Evolutionary conservation across 257 asterid species (phyloP).

Genomic region (Przewalskia tangutica): DNA sequence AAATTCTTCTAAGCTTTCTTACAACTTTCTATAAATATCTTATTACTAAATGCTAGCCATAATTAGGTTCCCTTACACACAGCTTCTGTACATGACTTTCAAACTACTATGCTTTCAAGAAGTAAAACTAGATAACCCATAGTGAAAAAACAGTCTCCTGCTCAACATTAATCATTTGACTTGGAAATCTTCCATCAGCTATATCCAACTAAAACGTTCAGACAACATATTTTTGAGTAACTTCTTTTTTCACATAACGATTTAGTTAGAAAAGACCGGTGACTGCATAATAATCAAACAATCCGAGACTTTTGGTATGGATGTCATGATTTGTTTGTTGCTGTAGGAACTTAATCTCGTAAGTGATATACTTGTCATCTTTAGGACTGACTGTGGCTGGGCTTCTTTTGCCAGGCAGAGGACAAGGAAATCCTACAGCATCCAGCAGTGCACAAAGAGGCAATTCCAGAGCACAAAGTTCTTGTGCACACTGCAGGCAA

Average conservation of each 20-base stretch:
- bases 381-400: conserved; percentile 5
- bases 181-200: background rate
- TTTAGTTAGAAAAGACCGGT: background rate
- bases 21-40: background rate
- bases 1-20: background rate
- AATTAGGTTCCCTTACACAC: background rate
- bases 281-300: background rate
- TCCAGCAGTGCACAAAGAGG: conserved; percentile 44
- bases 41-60: background rate
- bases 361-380: background rate
- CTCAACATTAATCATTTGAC: background rate
- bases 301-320: background rate
- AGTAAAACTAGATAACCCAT: background rate
- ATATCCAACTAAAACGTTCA: background rate
- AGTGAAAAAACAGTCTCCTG: background rate
- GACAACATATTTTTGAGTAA: background rate
- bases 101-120: background rate
- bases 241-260: background rate
- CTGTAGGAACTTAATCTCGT: background rate
- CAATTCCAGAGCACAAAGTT: conserved; percentile 44
- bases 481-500: conserved; percentile 48
- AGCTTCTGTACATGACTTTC: background rate
- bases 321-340: background rate
- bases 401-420: conserved; percentile 50
- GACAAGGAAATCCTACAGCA: conserved; percentile 49